Base-by-base conservation (phyloP, 1,284 basidiomycete species). In the Waitea zeae region DNA sequence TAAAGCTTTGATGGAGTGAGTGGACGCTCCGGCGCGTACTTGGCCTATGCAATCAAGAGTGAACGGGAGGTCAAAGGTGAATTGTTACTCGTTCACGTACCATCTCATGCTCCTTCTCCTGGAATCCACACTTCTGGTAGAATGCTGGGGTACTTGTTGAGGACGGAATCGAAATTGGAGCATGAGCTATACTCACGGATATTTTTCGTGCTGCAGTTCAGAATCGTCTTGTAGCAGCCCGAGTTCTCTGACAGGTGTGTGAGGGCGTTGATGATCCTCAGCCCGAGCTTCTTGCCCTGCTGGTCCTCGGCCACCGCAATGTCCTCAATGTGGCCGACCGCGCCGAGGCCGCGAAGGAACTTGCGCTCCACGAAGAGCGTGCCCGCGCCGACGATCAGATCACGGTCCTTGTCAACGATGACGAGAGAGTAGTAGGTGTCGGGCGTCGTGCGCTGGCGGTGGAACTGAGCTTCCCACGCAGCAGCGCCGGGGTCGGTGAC, bases 241-340 rank as follows among this genome's bases (percentile, higher is more conserved):
- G 61, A 58, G 41, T 54, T 62, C 64, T 88, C 74, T 45, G 80
- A 79, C 51, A 92, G 73, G 42, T 64, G 59, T 12, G 81, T 83
- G 45, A 97, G 64, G 3, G 81, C 76, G 44, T 86, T 69, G 50
- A 98, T 93, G 46, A 97, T 66, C 43, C 77, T 66, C 54, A 87
- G 59, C 0, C 93, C 93, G 20, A 98, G 67, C 48, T 83, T 84
- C 58, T 81, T 84, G 28, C 93, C 93, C 59, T 95, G 88, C 53
- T 79, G 73, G 30, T 58, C 62, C 54, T 79, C 75, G 55, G 86
- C 78, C 3, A 97, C 92, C 1, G 88, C 89, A 43, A 98, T 96
- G 51, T 98, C 93, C 57, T 98, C 93, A 41, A 98, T 93, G 51
- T 98, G 93, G 0, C 89, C 93, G 6, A 88, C 84, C 38, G 66